Conservation (phyloP, 306 rosid genomes). For the Pterocarpus santalinus region DNA sequence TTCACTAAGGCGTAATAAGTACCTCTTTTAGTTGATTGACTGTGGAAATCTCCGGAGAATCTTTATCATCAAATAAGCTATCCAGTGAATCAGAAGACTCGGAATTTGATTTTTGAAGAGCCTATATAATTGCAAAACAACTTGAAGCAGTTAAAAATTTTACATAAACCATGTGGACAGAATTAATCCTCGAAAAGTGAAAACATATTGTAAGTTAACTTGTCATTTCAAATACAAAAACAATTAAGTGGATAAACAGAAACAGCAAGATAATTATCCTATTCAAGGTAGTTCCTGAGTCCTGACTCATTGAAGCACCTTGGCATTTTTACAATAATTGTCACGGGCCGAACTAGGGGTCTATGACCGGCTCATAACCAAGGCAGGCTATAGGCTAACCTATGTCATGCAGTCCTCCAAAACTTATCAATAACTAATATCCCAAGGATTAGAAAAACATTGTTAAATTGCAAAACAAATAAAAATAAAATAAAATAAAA, state of each 20-base stretch:
- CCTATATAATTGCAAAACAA: conserved; percentile 57
- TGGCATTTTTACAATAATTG: background rate
- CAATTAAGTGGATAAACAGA: background rate
- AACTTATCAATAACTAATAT: too few species aligned
- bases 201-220: conserved; percentile 30
- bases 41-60: conserved; percentile 57
- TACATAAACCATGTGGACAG: conserved; percentile 27
- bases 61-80: conserved; percentile 81
- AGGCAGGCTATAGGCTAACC: too few species aligned
- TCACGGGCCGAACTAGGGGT: too few species aligned
- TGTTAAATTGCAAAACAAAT: too few species aligned
- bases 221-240: background rate
- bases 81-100: conserved; percentile 88
- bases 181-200: conserved; percentile 30
- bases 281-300: background rate
- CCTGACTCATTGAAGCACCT: conserved; percentile 11
- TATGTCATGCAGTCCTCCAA: too few species aligned
- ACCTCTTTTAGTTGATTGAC: conserved; percentile 74
- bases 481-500: too few species aligned
- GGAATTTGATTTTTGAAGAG: conserved; percentile 61
- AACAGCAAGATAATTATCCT: background rate
- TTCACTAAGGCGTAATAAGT: conserved; percentile 40
- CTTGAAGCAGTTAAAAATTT: conserved; percentile 37
- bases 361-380: too few species aligned
- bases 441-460: too few species aligned